Conservation (phyloP, 495 filamentous ascomycete species). For the Penicillium turbatum region DNA sequence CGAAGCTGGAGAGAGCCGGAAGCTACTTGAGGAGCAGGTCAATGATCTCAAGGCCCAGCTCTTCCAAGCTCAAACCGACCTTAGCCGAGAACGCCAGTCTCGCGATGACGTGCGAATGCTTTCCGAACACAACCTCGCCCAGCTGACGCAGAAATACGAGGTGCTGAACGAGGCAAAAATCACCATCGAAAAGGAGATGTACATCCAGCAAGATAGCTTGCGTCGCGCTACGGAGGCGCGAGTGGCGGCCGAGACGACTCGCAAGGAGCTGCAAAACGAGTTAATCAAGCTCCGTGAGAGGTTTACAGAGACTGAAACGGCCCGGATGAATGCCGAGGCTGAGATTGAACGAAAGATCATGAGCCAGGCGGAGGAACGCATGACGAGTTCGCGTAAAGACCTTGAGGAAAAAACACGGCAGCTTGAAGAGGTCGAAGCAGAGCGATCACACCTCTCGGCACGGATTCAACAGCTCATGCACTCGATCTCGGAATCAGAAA, state of each 20-base stretch:
- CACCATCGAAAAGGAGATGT: slow-evolving; percentile 96
- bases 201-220: slow-evolving; percentile 91
- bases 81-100: slow-evolving; percentile 91
- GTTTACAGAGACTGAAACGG: slow-evolving; percentile 78
- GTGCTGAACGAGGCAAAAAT: slow-evolving; percentile 93
- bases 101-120: slow-evolving; percentile 92
- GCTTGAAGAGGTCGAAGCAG: slow-evolving; percentile 68
- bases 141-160: slow-evolving; percentile 78
- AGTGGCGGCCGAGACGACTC: slow-evolving; percentile 72
- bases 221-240: slow-evolving; percentile 82
- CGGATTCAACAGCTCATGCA: slow-evolving; percentile 78
- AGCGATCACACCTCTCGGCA: slow-evolving; percentile 65
- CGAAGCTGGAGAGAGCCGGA: slow-evolving; percentile 78
- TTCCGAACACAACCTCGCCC: slow-evolving; percentile 78
- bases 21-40: slow-evolving; percentile 82
- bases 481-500: slow-evolving; percentile 81
- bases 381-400: slow-evolving; percentile 71
- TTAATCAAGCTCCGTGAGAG: slow-evolving; percentile 76
- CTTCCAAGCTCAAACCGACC: slow-evolving; percentile 77
- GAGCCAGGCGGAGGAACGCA: slow-evolving; percentile 74
- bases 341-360: slow-evolving; percentile 75
- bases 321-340: slow-evolving; percentile 75
- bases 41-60: slow-evolving; percentile 81
- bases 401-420: slow-evolving; percentile 67
- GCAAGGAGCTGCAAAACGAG: slow-evolving; percentile 83